A percentile compares a stretch with the other conserved stretches of the same genome.
These are phyloP conservation scores for Aeschynomene evenia DNA, from an alignment of 306 rosid genomes.

Conservation along the genomic window DNA sequence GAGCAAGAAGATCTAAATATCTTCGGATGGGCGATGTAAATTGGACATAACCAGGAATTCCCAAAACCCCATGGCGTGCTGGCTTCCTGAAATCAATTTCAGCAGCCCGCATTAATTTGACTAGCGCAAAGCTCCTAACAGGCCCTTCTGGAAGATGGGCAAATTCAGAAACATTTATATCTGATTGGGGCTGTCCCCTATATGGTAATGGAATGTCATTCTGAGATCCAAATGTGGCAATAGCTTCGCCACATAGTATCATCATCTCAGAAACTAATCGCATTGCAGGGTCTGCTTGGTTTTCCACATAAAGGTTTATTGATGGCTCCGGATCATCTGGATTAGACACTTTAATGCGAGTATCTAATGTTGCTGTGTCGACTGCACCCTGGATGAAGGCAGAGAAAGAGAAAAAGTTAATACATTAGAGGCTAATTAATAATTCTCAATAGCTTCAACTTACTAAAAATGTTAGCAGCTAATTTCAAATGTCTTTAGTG, in stretches of 20 bases:
- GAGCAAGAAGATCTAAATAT: slow-evolving; percentile 95
- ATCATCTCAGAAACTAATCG: slow-evolving; percentile 95
- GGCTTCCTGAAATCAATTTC: slow-evolving; percentile 98
- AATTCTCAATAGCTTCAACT: slow-evolving; percentile 15
- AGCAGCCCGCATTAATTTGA: slow-evolving; percentile 91
- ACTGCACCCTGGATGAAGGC: slow-evolving; percentile 73
- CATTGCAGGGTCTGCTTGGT: slow-evolving; percentile 96
- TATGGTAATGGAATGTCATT: slow-evolving; percentile 87
- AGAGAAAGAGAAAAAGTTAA: slow-evolving; percentile 20
- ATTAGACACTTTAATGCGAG: slow-evolving; percentile 87
- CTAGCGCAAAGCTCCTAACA: slow-evolving; percentile 84
- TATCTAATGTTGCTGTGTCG: slow-evolving; percentile 73
- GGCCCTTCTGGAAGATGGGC: slow-evolving; percentile 98
- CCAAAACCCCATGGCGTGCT: slow-evolving; percentile 80
- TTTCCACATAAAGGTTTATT: slow-evolving; percentile 85
- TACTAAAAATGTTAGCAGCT: not conserved
- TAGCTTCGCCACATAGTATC: slow-evolving; percentile 94
- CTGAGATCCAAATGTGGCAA: slow-evolving; percentile 75
- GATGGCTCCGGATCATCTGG: slow-evolving; percentile 81
- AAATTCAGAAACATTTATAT: slow-evolving; percentile 71
- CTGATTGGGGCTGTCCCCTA: slow-evolving; percentile 97
- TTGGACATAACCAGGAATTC: slow-evolving; percentile 91
- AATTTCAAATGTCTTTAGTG: not conserved
- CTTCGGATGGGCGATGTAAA: slow-evolving; percentile 98
- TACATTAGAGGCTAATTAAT: slow-evolving; percentile 15